These are phyloP conservation scores for Pseudocercospora fijiensis DNA, from an alignment of 2,329 filamentous ascomycete genomes.

Conservation along the genomic window DNA sequence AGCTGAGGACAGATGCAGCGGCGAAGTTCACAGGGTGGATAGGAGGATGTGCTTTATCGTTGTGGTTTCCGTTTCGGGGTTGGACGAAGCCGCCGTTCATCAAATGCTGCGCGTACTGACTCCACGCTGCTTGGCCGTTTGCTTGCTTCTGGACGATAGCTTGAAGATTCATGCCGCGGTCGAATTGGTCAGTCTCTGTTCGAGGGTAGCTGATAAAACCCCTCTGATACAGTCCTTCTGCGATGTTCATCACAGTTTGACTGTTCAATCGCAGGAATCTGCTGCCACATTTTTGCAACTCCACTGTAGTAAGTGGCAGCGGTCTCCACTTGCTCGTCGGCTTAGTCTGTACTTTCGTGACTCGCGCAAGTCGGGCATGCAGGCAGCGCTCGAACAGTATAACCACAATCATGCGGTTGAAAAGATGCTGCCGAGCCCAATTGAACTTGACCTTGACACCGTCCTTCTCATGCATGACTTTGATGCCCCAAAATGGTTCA, in stretches of 20 bases:
- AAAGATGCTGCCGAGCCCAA: constrained; percentile 80
- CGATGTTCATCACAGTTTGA: constrained; percentile 81
- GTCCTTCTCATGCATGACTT: constrained; percentile 74
- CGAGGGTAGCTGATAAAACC: constrained; percentile 97
- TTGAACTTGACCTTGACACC: constrained; percentile 76
- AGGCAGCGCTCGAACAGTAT: constrained; percentile 87
- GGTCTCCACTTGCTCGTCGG: constrained; percentile 94
- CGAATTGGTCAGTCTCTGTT: constrained; percentile 95
- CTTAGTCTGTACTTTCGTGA: constrained; percentile 84
- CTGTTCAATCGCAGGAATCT: constrained; percentile 86
- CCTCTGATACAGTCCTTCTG: constrained; percentile 85
- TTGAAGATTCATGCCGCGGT: constrained; percentile 80
- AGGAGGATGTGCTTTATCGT: constrained; percentile 95
- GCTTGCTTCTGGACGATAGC: constrained; percentile 80
- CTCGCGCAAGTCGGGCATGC: constrained; percentile 69
- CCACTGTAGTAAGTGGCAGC: constrained; percentile 88
- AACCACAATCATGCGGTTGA: constrained; percentile 78
- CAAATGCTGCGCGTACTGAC: constrained; percentile 72
- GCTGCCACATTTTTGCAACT: constrained; percentile 93
- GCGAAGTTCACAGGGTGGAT: constrained; percentile 95
- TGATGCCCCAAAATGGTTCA: constrained; percentile 91
- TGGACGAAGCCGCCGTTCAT: constrained; percentile 74
- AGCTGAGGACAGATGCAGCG: constrained; percentile 58
- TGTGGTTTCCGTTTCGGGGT: constrained; percentile 79
- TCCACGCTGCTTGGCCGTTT: constrained; percentile 69